Evolutionary conservation across 257 asterid species (phyloP), one percentile per base, ranked within the genome.

Genomic region (Solanum stenotomum): DNA sequence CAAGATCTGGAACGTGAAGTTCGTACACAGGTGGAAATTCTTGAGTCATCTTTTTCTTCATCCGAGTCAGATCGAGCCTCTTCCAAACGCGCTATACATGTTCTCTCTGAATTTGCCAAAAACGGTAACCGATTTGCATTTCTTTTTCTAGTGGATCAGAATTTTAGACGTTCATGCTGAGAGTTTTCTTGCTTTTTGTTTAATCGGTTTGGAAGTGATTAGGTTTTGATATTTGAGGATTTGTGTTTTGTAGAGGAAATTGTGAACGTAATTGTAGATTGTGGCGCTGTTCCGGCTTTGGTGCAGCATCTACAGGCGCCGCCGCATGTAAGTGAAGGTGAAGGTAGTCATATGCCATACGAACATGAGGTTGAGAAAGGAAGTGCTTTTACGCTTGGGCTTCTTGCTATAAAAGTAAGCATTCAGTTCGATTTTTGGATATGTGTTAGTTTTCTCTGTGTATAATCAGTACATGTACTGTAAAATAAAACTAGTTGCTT

Each of bases 361-460:
- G 97, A 94, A 92, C 99, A 96, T 61, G 99, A 97, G 93, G 98
- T 94, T 89, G 99, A 96, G 93, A 97, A 96, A 91, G 99, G 99
- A 90, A 94, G 98, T 88, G 99, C 99, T 83, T 95, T 97, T 92
- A 94, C 98, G 23, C 96, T 97, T 78, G 99, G 99, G 78, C 99
- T 97, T 88, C 97, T 97, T 81, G 98, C 99, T 75, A 91, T 96
- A 72, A 97, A 96, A 92, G 99, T 97, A 96, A 89, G 72, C 89
- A 37, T 83, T 0, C 10, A 79, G 40, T 79, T 70, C 29, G 10
- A 70, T 34, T 68, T 38, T 74, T 68, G 40, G 63, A 79, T 79
- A n/a, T 40, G 15, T 77, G 23, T 77, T 38, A 77, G 83, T 81
- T 46, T 81, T 46, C 68, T 16, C 42, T 4, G 85, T 4, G 70